These are phyloP conservation scores for Saxispiralis lemnorum DNA, from an alignment of 495 filamentous ascomycete genomes.

Conservation along the genomic window DNA sequence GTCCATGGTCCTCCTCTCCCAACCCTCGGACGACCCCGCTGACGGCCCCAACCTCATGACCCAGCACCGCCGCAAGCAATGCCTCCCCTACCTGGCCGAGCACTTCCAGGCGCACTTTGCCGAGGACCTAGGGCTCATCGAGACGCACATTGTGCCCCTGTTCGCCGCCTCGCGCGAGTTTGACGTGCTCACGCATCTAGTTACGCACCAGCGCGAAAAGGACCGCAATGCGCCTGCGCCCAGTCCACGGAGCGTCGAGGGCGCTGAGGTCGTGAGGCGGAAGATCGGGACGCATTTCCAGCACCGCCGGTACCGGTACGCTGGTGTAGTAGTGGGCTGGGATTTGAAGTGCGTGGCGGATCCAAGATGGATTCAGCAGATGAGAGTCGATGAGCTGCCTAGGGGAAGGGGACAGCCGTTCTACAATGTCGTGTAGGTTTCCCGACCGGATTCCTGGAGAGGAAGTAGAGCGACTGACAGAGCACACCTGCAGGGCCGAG, in stretches of 20 bases:
- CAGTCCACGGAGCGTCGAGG: constrained; percentile 28
- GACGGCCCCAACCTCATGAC: constrained; percentile 15
- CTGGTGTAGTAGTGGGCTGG: constrained; percentile 77
- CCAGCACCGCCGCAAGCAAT: constrained; percentile 35
- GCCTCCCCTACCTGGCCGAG: constrained; percentile 49
- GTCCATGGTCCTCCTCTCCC: constrained; percentile 45
- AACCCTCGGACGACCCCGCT: constrained; percentile 16
- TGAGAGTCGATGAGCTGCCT: constrained; percentile 43
- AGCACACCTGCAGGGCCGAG: constrained; percentile 43
- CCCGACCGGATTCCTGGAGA: not conserved
- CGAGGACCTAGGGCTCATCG: constrained; percentile 45
- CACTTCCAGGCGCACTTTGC: constrained; percentile 44
- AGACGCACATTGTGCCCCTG: constrained; percentile 46
- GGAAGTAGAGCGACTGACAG: too few species aligned
- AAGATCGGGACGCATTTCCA: constrained; percentile 69
- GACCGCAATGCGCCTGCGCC: constrained; percentile 32
- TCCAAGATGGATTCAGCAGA: constrained; percentile 38
- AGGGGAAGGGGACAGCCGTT: constrained; percentile 58
- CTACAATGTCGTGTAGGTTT: constrained; percentile 65
- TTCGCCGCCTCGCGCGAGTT: constrained; percentile 32
- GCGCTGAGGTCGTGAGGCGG: constrained; percentile 35
- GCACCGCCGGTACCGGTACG: constrained; percentile 65
- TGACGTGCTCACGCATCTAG: constrained; percentile 28
- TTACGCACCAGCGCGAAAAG: constrained; percentile 1
- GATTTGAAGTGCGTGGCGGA: constrained; percentile 41